Evolutionary conservation across 2,329 filamentous ascomycete genomes (phyloP).

Genomic region (Xylaria polymorpha): DNA sequence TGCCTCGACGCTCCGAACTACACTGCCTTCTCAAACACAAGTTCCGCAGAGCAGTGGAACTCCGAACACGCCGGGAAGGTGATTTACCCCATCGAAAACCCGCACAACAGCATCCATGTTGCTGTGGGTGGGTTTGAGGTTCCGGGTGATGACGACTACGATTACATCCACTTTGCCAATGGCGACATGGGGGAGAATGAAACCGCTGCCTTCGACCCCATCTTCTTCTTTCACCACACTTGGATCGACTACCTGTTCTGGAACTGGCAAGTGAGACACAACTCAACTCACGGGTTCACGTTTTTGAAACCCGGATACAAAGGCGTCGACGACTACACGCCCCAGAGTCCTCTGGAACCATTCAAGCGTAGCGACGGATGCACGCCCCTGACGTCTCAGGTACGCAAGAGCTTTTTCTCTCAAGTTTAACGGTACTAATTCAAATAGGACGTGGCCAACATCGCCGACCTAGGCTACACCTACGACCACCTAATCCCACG

Average conservation of each 20-base stretch:
- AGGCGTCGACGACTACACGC: constrained; percentile 22
- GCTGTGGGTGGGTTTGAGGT: constrained; percentile 25
- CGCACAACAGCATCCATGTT: constrained; percentile 29
- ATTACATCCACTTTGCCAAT: constrained; percentile 24
- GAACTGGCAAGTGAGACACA: constrained; percentile 26
- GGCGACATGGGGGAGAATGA: constrained; percentile 32
- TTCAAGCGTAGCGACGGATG: constrained; percentile 9
- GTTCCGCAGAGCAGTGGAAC: constrained; percentile 26
- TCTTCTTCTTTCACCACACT: constrained; percentile 26
- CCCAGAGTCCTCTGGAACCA: constrained; percentile 20
- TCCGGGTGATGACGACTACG: constrained; percentile 20
- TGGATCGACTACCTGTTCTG: constrained; percentile 27
- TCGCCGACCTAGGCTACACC: constrained; percentile 20
- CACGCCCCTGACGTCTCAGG: constrained; percentile 18
- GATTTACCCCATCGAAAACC: constrained; percentile 11
- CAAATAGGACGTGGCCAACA: constrained; percentile 18
- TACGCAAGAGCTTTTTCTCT: background rate
- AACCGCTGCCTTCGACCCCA: constrained; percentile 24
- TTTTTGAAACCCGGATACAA: constrained; percentile 13
- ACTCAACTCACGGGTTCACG: constrained; percentile 2
- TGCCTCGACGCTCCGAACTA: constrained; percentile 28
- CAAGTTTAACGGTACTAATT: background rate
- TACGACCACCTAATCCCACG: constrained; percentile 3
- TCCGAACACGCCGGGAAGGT: constrained; percentile 1
- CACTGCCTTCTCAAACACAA: constrained; percentile 30